Percentiles rank a stretch among this genome's conserved stretches.
phyloP scores from a whole-genome alignment of 768 basidiomycete genomes.

The Russula compacta region DNA sequence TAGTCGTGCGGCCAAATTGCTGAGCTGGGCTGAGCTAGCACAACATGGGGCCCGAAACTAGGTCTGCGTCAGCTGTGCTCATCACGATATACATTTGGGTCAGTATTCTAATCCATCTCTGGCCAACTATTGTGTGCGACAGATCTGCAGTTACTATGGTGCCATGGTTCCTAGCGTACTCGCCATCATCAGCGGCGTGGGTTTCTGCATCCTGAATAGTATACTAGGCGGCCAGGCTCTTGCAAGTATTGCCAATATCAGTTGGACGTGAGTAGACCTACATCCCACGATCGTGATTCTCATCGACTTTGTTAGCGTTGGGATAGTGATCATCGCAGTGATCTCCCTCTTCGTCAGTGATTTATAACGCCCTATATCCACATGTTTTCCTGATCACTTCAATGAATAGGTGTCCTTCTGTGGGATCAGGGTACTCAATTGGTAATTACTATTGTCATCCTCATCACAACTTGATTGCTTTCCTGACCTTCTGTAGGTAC shows the following conservation, averaged over 20 bases:
- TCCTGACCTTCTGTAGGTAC: conserved; percentile 39
- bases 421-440: conserved; percentile 53
- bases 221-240: conserved; percentile 60
- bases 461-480: background rate
- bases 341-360: conserved; percentile 45
- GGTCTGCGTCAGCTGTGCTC: conserved; percentile 80
- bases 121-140: background rate
- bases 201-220: conserved; percentile 49
- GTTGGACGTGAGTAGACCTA: conserved; percentile 36
- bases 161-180: conserved; percentile 38
- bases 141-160: conserved; percentile 45
- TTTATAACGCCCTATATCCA: background rate
- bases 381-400: background rate
- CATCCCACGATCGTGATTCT: background rate
- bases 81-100: conserved; percentile 54
- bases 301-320: conserved; percentile 33
- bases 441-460: conserved; percentile 27
- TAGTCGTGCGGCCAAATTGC: background rate
- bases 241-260: conserved; percentile 41
- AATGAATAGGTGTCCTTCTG: conserved; percentile 48
- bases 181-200: conserved; percentile 42
- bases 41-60: conserved; percentile 67
- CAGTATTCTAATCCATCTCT: conserved; percentile 22
- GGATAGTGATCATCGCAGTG: conserved; percentile 69
- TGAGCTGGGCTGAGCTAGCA: conserved; percentile 24